Base-by-base conservation (phyloP, 306 rosid species). In the Acmispon strigosus region DNA sequence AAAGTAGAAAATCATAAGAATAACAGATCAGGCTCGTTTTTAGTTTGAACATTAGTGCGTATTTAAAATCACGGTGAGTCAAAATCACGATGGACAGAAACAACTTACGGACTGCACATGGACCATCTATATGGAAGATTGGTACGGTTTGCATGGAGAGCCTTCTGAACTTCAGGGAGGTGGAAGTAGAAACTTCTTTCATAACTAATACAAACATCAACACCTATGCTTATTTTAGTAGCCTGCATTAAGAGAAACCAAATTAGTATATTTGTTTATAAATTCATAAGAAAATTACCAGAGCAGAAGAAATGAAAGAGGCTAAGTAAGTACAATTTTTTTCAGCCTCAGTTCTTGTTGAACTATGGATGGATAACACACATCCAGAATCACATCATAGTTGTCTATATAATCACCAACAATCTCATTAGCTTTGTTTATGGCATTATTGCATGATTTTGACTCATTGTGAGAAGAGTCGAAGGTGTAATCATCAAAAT, bases 101-200 rank as follows among this genome's bases (percentile, higher is more conserved):
- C 37, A 0, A 73, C 94, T 85, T 70, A 89, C 96, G 61, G 6
- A 42, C 94, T 93, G 36, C 98, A 93, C 94, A 90, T 87, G 41
- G 86, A 69, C 98, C 96, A 93, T 4, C 16, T 0, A 70, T 93
- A 84, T 0, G 88, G 92, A 18, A 93, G 79, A 41, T 76, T 87
- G n/a, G 98, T 93, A 16, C 97, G 91, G 65, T 93, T 93, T 18
- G 98, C 98, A 69, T 93, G 97, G 36, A 93, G 96, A 66, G 96
- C 98, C 29, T 81, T 84, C 72, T 93, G 98, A 87, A 93, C 97
- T 63, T 93, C 92, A 0, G 96, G 98, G 39, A 84, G 90, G 50
- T 90, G 88, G 48, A 93, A 79, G 78, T 93, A 93, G 19, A 80
- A 76, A 9, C 29, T 49, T 22, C 89, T 86, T 85, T 93, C 97